Conservation (phyloP, 2,329 filamentous ascomycete genomes). For the Harringtonia lauricola region DNA sequence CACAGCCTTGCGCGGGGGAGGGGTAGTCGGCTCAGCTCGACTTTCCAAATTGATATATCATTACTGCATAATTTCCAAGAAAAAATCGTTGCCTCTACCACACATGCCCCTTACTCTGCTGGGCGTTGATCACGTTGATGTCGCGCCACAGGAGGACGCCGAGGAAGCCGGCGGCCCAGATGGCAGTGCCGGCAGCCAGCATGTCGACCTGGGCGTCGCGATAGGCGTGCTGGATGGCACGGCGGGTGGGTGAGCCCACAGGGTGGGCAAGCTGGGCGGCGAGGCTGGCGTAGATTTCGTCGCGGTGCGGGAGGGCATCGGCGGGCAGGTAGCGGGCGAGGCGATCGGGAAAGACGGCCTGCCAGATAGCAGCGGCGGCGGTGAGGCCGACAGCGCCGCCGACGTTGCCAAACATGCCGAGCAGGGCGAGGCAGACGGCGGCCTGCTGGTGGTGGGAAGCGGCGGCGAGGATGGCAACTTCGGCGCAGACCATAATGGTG, state of each 20-base stretch:
- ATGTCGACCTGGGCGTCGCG: constrained; percentile 34
- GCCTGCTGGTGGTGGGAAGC: constrained; percentile 44
- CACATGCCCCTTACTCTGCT: constrained; percentile 10
- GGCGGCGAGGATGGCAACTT: constrained; percentile 48
- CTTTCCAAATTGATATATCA: too few relatives aligned
- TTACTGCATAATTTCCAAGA: too few relatives aligned
- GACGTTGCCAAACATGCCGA: constrained; percentile 44
- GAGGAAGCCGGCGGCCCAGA: constrained; percentile 12
- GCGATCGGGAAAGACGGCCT: constrained; percentile 38
- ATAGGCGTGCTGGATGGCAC: constrained; percentile 23
- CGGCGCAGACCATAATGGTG: constrained; percentile 44
- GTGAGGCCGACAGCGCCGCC: constrained; percentile 47
- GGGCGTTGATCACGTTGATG: constrained; percentile 7
- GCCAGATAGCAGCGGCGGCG: constrained; percentile 52
- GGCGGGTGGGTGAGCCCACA: constrained; percentile 15
- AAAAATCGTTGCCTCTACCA: too few relatives aligned
- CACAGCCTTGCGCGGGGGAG: too few relatives aligned
- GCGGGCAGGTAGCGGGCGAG: constrained; percentile 37
- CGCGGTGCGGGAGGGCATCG: constrained; percentile 22
- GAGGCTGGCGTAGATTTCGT: constrained; percentile 40
- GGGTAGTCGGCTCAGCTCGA: too few relatives aligned
- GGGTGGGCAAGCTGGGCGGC: constrained; percentile 38
- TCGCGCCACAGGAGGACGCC: constrained; percentile 8
- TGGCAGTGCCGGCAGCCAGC: constrained; percentile 31
- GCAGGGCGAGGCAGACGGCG: constrained; percentile 43